These are phyloP conservation scores for Salix dunnii DNA, from an alignment of 345 rosid species.

Conservation along the genomic window DNA sequence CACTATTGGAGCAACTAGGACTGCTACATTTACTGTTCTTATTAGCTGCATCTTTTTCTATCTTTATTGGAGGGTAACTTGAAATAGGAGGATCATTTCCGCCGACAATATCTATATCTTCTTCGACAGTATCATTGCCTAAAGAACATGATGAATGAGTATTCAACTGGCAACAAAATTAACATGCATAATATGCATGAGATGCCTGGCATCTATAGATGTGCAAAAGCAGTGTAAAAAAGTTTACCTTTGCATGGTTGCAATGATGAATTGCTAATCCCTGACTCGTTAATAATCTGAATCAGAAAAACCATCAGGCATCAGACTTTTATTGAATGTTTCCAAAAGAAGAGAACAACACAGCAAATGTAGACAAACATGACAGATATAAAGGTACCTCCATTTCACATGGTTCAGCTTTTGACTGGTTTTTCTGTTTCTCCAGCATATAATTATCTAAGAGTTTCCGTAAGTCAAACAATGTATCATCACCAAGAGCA, in stretches of 20 bases:
- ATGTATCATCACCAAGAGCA: slow-evolving; percentile 56
- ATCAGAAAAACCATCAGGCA: slow-evolving; percentile 17
- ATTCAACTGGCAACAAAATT: slow-evolving; percentile 17
- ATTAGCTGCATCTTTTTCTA: slow-evolving; percentile 54
- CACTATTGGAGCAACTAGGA: slow-evolving; percentile 74
- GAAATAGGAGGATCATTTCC: slow-evolving; percentile 61
- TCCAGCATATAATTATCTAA: slow-evolving; percentile 61
- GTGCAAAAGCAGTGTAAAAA: slow-evolving; percentile 10
- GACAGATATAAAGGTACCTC: slow-evolving; percentile 47
- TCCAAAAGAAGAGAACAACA: not conserved
- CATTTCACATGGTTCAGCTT: slow-evolving; percentile 65
- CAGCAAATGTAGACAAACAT: slow-evolving; percentile 8
- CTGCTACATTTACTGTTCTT: slow-evolving; percentile 53
- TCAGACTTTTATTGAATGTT: slow-evolving; percentile 15
- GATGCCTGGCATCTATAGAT: slow-evolving; percentile 3
- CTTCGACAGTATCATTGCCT: slow-evolving; percentile 63
- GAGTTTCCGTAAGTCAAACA: slow-evolving; percentile 65
- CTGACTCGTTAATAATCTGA: slow-evolving; percentile 63
- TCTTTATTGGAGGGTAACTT: slow-evolving; percentile 48
- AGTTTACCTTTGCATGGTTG: slow-evolving; percentile 61
- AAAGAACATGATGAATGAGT: slow-evolving; percentile 14
- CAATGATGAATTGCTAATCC: slow-evolving; percentile 58
- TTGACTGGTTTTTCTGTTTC: slow-evolving; percentile 45
- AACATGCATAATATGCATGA: not conserved
- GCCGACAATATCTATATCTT: slow-evolving; percentile 79